These are phyloP conservation scores for Epichloe aotearoae DNA, from an alignment of 2,329 filamentous ascomycete genomes.

Conservation along the genomic window DNA sequence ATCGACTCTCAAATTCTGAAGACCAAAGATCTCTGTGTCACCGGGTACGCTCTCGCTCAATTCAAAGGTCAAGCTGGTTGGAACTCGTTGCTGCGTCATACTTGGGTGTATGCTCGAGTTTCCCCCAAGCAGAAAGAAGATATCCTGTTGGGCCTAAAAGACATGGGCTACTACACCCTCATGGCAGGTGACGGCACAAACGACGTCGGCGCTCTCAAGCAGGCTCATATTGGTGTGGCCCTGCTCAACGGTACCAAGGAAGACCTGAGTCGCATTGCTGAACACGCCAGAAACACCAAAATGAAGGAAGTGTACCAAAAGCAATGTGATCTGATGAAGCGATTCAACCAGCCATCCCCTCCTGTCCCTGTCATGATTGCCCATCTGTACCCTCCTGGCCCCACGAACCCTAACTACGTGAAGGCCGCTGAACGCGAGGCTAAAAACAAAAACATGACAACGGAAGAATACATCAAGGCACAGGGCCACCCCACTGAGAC, in stretches of 20 bases:
- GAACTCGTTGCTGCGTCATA: conserved; percentile 65
- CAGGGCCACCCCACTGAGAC: conserved; percentile 45
- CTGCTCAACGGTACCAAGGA: conserved; percentile 89
- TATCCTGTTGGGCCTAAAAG: conserved; percentile 90
- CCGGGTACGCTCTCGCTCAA: conserved; percentile 82
- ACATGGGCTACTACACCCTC: conserved; percentile 92
- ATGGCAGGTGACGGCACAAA: conserved; percentile 99
- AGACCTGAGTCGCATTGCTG: conserved; percentile 80
- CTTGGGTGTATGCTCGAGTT: conserved; percentile 96
- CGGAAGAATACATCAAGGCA: conserved; percentile 41
- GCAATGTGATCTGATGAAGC: conserved; percentile 78
- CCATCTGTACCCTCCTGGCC: conserved; percentile 85
- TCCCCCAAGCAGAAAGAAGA: conserved; percentile 99
- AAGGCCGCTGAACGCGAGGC: conserved; percentile 85
- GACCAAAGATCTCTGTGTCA: conserved; percentile 86
- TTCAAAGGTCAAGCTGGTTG: conserved; percentile 72
- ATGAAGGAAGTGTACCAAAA: conserved; percentile 99
- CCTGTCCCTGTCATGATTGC: conserved; percentile 87
- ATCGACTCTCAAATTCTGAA: conserved; percentile 71
- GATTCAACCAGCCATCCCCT: conserved; percentile 89
- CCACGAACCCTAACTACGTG: conserved; percentile 82
- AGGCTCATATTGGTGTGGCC: conserved; percentile 93
- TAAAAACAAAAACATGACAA: conserved; percentile 58
- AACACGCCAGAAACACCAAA: conserved; percentile 86
- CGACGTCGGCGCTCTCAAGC: conserved; percentile 93